These are phyloP conservation scores for Ajuga chamaepitys DNA, from an alignment of 257 asterid species.

Conservation along the genomic window DNA sequence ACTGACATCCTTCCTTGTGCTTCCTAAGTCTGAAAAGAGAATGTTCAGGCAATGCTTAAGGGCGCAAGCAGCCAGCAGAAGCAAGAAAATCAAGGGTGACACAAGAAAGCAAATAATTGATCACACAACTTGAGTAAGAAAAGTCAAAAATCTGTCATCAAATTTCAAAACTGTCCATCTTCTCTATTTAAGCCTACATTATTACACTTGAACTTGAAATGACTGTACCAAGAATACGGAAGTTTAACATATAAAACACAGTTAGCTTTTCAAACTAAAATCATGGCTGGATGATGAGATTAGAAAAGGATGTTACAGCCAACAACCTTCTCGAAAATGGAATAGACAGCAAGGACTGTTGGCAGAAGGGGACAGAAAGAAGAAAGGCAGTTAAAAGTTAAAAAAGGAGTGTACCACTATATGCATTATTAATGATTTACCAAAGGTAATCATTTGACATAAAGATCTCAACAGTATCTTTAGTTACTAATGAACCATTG, in stretches of 20 bases:
- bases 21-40: slow-evolving; percentile 62
- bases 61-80: background rate
- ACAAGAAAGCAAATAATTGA: background rate
- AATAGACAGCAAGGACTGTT: too few relatives aligned
- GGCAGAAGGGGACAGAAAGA: too few relatives aligned
- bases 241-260: background rate
- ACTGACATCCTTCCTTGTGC: slow-evolving; percentile 93
- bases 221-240: background rate
- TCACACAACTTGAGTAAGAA: background rate
- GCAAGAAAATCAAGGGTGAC: background rate
- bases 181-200: background rate
- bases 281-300: background rate
- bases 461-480: background rate
- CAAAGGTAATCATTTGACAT: background rate
- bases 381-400: background rate
- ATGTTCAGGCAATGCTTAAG: background rate
- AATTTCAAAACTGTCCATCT: background rate
- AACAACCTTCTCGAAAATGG: too few relatives aligned
- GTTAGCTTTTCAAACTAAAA: background rate
- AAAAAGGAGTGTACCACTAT: background rate
- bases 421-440: background rate
- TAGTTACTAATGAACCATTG: background rate
- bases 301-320: background rate
- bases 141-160: background rate
- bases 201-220: background rate